Evolutionary conservation across 148 eudicot genomes (phyloP).

Genomic region (Tetragonia tetragonoides): DNA sequence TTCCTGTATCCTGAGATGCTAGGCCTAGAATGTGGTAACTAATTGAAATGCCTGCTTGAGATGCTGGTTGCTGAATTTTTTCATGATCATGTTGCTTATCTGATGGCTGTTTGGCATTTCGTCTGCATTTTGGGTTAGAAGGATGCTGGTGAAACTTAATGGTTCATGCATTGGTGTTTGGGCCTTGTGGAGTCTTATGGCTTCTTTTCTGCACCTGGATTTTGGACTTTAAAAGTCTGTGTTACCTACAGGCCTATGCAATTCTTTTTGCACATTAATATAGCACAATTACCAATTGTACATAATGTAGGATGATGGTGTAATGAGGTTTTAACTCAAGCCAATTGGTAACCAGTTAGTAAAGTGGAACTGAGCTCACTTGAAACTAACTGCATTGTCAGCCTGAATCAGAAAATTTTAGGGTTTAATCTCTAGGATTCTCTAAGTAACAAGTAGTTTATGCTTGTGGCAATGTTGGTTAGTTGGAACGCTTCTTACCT

Average conservation of each 20-base stretch:
- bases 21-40: slow-evolving; percentile 1
- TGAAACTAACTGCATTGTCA: background rate
- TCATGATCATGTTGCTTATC: slow-evolving; percentile 4
- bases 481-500: no score
- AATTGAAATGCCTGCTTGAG: slow-evolving; percentile 11
- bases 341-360: background rate
- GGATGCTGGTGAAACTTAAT: background rate
- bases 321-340: background rate
- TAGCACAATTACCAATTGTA: background rate
- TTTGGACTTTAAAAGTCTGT: background rate
- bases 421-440: background rate
- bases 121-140: slow-evolving; percentile 4
- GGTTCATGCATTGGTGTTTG: background rate
- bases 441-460: background rate
- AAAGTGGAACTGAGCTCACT: slow-evolving; percentile 4
- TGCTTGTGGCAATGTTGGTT: background rate
- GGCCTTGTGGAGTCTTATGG: background rate
- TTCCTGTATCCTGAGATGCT: background rate
- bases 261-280: background rate
- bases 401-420: background rate
- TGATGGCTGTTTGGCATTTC: slow-evolving; percentile 4
- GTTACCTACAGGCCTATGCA: background rate
- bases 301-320: slow-evolving; percentile 10
- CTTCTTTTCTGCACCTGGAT: background rate
- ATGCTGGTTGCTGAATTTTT: slow-evolving; percentile 16